Evolutionary conservation across 2,329 filamentous ascomycete species (phyloP).

Genomic region (Hysterium pulicare): DNA sequence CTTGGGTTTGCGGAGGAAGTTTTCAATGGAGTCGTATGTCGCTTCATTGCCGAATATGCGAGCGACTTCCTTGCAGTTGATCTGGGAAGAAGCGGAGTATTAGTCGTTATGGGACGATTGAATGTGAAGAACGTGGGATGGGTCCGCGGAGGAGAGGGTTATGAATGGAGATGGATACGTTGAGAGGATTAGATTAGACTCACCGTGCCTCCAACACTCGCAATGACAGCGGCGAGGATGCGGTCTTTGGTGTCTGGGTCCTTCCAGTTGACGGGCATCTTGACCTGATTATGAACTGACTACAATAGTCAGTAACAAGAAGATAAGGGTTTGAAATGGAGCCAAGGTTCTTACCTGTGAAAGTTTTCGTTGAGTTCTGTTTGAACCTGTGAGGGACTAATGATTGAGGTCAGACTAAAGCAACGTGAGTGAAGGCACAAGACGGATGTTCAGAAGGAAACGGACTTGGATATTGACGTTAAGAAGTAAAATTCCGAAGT

Average conservation of each 20-base stretch:
- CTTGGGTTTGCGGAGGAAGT: constrained; percentile 45
- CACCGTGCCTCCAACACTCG: constrained; percentile 31
- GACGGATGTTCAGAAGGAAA: too few relatives aligned
- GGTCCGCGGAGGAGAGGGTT: not conserved
- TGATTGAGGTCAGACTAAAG: too few relatives aligned
- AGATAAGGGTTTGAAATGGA: too few relatives aligned
- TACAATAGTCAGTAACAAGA: too few relatives aligned
- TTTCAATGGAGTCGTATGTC: constrained; percentile 49
- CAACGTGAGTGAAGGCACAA: too few relatives aligned
- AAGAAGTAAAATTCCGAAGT: too few relatives aligned
- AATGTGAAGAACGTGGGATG: not conserved
- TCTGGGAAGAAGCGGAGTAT: constrained; percentile 25
- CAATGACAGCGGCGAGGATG: constrained; percentile 40
- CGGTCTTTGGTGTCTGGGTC: constrained; percentile 35
- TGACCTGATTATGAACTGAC: too few relatives aligned
- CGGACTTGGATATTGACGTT: too few relatives aligned
- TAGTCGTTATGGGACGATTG: constrained; percentile 1
- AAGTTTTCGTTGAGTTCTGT: too few relatives aligned
- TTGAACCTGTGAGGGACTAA: too few relatives aligned
- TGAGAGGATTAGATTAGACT: not conserved
- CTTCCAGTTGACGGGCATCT: constrained; percentile 38
- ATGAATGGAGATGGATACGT: not conserved
- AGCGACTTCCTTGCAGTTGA: constrained; percentile 45
- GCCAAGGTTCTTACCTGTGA: too few relatives aligned
- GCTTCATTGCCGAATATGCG: constrained; percentile 44